Evolutionary conservation across 163 green algal genomes (phyloP), one percentile per base, ranked within the genome.

Genomic region (Chlorella variabilis): DNA sequence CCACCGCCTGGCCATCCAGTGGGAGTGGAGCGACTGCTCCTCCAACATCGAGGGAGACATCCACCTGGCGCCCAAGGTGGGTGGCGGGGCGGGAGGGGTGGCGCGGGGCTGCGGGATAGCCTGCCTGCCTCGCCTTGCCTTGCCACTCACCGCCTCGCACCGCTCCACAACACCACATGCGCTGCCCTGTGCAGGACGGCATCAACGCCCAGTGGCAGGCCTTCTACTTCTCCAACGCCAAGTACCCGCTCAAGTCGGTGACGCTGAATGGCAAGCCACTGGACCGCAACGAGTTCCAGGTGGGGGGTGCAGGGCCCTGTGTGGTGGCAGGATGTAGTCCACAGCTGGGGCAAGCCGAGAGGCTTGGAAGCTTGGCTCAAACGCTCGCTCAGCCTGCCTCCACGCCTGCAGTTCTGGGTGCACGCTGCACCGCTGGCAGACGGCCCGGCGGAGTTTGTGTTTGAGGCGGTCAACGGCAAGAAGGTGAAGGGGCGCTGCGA

Each of bases 401-500:
- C 29, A 15, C 11, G 27, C 67, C 48, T 59, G 48, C 84, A 92
- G 56, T 85, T 83, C 54, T 90, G 76, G 82, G 66, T 91, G 51
- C 67, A 78, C 34, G 21, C 38, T 13, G 58, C 31, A 34, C 38
- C 48, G 23, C 70, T 84, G 36, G 31, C 71, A 18, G 73, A 85
- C 65, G 62, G 31, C 15, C 49, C 82, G 41, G 81, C 87, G 34
- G 41, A 34, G 25, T 76, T 85, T 69, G 77, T 63, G 56, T 45
- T 85, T 18, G 56, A 68, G 31, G 34, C 80, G 9, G 62, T 67
- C 36, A 81, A 78, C 31, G 80, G 80, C 5, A 29, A 58, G 49
- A 39, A 15, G 48, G 38, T 81, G 39, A 74, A 17, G 21, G 39
- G 29, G 45, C 68, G 71, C 0, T 31, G 76, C 17, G 33, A 63